Evolutionary conservation across 169 alveolate species (phyloP).

Genomic region (Plasmodium gonderi): DNA sequence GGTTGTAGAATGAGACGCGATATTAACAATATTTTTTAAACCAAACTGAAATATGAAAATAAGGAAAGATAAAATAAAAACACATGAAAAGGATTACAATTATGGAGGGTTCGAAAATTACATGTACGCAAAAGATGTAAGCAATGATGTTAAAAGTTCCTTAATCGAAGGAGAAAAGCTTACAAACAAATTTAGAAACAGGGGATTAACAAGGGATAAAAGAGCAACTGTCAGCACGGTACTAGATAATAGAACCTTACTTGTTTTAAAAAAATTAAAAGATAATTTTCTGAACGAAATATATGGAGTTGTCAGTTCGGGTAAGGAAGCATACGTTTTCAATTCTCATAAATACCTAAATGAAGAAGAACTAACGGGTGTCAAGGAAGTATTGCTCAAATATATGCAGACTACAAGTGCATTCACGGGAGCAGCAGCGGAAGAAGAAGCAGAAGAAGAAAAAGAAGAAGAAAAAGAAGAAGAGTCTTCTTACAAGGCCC

Average conservation of each 20-base stretch:
- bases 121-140: slow-evolving; percentile 13
- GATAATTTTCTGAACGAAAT: slow-evolving; percentile 92
- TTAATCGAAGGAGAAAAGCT: slow-evolving; percentile 59
- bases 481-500: too few relatives aligned
- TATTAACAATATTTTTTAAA: background rate
- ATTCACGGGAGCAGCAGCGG: background rate
- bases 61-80: background rate
- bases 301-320: slow-evolving; percentile 97
- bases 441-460: background rate
- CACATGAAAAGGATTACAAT: background rate
- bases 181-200: slow-evolving; percentile 55
- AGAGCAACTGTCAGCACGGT: slow-evolving; percentile 97
- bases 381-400: slow-evolving; percentile 22
- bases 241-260: slow-evolving; percentile 95
- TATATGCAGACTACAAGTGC: background rate
- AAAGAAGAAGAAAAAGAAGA: background rate
- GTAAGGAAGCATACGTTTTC: slow-evolving; percentile 98
- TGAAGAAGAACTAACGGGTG: slow-evolving; percentile 68
- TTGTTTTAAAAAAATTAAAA: slow-evolving; percentile 90
- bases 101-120: slow-evolving; percentile 42
- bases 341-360: slow-evolving; percentile 83
- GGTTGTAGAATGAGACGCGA: background rate
- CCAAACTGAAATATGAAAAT: background rate
- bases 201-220: slow-evolving; percentile 94
- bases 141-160: slow-evolving; percentile 41